phyloP scores from a whole-genome alignment of 164 flowering plant genomes.

The Tetracentron sinense region DNA sequence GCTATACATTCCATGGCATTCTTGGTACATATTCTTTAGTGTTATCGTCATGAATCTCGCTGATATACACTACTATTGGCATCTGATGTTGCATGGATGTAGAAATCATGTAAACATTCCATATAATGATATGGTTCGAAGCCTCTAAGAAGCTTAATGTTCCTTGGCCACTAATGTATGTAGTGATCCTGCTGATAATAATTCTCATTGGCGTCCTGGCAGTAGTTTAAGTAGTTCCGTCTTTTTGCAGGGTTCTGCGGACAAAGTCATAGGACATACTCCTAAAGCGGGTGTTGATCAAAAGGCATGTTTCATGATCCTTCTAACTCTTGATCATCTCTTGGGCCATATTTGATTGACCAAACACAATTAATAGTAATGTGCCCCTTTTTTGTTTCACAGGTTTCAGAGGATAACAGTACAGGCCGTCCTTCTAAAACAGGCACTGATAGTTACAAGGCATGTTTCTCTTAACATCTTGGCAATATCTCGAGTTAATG shows the following conservation, averaged over 20 bases:
- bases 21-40: background rate
- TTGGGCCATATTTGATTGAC: background rate
- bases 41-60: background rate
- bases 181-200: background rate
- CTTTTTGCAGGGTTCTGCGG: background rate
- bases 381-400: background rate
- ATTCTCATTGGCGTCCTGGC: too few species aligned
- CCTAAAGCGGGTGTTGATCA: slow-evolving; percentile 23
- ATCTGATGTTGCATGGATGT: background rate
- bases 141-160: background rate
- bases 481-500: background rate
- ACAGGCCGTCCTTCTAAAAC: background rate
- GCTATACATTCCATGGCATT: background rate
- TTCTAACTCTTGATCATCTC: background rate
- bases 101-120: background rate
- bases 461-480: background rate
- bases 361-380: background rate
- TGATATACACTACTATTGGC: background rate
- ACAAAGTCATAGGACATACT: background rate
- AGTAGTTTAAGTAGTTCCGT: background rate
- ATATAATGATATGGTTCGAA: background rate
- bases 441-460: slow-evolving; percentile 9
- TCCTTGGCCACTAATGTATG: background rate
- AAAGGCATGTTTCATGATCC: slow-evolving; percentile 20
- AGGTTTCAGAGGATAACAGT: slow-evolving; percentile 13